phyloP scores from a whole-genome alignment of 371 early-diverging fungal species.

The Polyrhizophydium stewartii region DNA sequence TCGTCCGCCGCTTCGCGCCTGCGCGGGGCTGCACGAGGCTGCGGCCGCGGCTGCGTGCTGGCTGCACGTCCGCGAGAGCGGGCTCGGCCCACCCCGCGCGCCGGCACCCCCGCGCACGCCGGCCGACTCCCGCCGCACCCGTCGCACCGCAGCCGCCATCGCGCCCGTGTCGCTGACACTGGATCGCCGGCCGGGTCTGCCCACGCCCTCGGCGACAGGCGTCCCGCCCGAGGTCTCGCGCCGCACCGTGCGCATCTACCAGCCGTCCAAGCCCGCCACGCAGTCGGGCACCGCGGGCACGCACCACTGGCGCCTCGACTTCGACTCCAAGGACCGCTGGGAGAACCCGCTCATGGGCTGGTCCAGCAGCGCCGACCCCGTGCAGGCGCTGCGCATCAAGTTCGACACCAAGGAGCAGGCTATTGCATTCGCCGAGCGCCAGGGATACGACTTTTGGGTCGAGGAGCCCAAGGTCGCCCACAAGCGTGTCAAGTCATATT shows the following conservation, averaged over 20 bases:
- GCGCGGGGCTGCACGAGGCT: no score
- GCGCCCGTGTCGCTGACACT: no score
- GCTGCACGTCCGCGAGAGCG: no score
- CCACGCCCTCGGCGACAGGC: conserved; percentile 16
- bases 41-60: no score
- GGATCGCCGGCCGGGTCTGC: no score
- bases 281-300: conserved; percentile 79
- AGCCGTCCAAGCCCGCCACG: conserved; percentile 78
- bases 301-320: conserved; percentile 83
- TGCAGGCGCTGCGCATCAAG: conserved; percentile 80
- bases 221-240: conserved; percentile 33
- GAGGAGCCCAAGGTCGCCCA: conserved; percentile 74
- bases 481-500: conserved; percentile 78
- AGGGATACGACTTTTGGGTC: conserved; percentile 90
- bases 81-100: no score
- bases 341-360: conserved; percentile 94
- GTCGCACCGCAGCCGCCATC: no score
- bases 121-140: no score
- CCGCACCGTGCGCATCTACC: conserved; percentile 83
- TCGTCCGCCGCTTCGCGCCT: no score
- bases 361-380: conserved; percentile 82
- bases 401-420: conserved; percentile 87
- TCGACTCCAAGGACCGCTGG: conserved; percentile 84
- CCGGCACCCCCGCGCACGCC: no score
- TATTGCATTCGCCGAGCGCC: conserved; percentile 86